phyloP scores from a whole-genome alignment of 2,329 filamentous ascomycete species.

The Neofusicoccum kwambonambiense region DNA sequence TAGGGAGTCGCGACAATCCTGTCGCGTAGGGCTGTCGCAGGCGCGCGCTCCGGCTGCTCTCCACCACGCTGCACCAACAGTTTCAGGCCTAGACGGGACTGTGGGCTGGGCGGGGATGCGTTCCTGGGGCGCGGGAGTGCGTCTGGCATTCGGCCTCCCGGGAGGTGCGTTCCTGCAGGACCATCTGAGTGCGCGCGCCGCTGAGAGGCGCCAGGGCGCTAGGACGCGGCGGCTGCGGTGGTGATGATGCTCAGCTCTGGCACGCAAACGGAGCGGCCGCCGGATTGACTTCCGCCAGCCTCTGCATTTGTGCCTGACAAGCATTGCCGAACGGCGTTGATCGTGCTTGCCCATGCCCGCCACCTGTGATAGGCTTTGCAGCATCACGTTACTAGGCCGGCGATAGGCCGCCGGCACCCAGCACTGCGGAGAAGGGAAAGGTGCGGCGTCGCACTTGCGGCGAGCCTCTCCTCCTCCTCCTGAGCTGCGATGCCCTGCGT shows the following conservation, averaged over 20 bases:
- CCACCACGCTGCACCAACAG: constrained; percentile 1
- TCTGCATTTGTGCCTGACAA: constrained; percentile 11
- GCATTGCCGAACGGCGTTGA: constrained; percentile 9
- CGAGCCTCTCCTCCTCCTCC: background rate
- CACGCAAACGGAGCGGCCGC: background rate
- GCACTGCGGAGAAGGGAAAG: background rate
- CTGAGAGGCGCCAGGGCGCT: background rate
- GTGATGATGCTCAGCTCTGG: background rate
- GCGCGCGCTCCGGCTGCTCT: background rate
- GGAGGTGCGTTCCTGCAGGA: constrained; percentile 7
- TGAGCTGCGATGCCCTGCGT: background rate
- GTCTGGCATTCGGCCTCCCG: background rate
- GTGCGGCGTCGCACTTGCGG: background rate
- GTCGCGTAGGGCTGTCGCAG: background rate
- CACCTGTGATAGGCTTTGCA: constrained; percentile 16
- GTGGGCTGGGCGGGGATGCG: constrained; percentile 2
- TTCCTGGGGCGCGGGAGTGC: background rate
- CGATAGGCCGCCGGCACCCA: constrained; percentile 6
- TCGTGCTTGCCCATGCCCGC: constrained; percentile 11
- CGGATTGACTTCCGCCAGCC: background rate
- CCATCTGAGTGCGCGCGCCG: background rate
- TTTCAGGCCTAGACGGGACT: background rate
- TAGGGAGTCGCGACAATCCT: background rate
- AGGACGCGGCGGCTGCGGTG: background rate
- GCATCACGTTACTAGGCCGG: constrained; percentile 10